Percentiles rank a stretch among this genome's conserved stretches.
These are phyloP conservation scores for Cladosporium sp. DNA, from an alignment of 2,329 filamentous ascomycete genomes.

Conservation along the genomic window DNA sequence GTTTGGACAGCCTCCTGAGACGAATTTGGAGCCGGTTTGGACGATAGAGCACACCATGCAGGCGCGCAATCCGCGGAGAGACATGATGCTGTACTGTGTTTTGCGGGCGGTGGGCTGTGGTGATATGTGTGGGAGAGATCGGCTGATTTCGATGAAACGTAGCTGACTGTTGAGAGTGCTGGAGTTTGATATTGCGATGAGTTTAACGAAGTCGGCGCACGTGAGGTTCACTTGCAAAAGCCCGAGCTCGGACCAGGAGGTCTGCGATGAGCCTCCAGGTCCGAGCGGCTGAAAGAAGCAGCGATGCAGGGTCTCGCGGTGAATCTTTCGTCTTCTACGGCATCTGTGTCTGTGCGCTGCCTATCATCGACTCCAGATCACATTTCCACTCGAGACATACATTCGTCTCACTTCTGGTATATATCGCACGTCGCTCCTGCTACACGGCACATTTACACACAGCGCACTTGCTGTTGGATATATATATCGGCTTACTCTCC, in stretches of 20 bases:
- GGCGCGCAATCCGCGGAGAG: conserved; percentile 78
- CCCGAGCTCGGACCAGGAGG: not conserved
- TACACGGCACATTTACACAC: not conserved
- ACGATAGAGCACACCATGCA: conserved; percentile 99
- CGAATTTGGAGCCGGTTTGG: conserved; percentile 76
- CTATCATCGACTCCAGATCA: not conserved
- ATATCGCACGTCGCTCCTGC: not conserved
- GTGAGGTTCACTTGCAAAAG: not conserved
- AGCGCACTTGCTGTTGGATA: not conserved
- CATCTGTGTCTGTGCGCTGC: too few species aligned
- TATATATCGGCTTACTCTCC: not conserved
- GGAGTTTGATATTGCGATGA: not conserved
- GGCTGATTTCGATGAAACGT: not conserved
- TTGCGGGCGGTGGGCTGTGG: not conserved
- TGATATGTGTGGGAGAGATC: not conserved
- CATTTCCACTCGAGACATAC: not conserved
- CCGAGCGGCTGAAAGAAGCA: not conserved
- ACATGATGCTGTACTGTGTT: conserved; percentile 33
- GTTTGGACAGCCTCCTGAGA: conserved; percentile 85
- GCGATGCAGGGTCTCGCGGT: not conserved
- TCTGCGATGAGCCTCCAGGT: not conserved
- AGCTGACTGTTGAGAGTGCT: not conserved
- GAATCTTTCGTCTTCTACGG: not conserved
- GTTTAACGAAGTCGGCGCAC: not conserved
- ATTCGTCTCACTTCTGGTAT: too few species aligned